These are phyloP conservation scores for Diaporthe eres DNA, from an alignment of 2,329 filamentous ascomycete species.

Conservation along the genomic window DNA sequence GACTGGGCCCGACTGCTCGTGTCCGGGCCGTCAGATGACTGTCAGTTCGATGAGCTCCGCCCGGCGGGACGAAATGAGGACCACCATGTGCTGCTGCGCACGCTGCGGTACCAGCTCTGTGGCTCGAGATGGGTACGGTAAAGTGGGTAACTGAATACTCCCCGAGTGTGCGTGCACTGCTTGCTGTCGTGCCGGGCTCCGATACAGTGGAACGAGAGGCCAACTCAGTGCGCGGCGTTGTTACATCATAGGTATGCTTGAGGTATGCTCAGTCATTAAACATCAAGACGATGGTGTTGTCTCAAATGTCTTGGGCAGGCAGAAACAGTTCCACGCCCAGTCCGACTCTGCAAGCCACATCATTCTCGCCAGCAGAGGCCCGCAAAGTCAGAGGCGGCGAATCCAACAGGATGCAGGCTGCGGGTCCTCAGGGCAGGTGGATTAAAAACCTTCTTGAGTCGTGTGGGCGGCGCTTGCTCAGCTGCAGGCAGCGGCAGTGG, in stretches of 20 bases:
- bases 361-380: background rate
- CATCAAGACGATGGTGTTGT: background rate
- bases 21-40: slow-evolving; percentile 4
- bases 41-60: background rate
- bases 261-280: slow-evolving; percentile 19
- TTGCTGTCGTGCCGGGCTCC: background rate
- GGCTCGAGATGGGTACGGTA: slow-evolving; percentile 13
- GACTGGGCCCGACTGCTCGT: background rate
- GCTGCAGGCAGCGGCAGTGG: background rate
- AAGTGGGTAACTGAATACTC: slow-evolving; percentile 1
- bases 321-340: background rate
- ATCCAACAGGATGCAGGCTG: slow-evolving; percentile 4
- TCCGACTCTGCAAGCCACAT: slow-evolving; percentile 4
- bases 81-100: slow-evolving; percentile 1
- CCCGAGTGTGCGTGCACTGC: background rate
- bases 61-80: slow-evolving; percentile 15
- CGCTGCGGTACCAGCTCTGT: background rate
- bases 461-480: slow-evolving; percentile 4
- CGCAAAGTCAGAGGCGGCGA: background rate
- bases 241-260: slow-evolving; percentile 23
- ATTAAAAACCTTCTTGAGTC: slow-evolving; percentile 12
- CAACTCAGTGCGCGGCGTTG: background rate
- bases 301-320: background rate
- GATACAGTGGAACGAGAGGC: background rate
- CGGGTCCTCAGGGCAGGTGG: slow-evolving; percentile 9